Base-by-base conservation (phyloP, 1,139 yeast species). In the Lodderomyces beijingensis region DNA sequence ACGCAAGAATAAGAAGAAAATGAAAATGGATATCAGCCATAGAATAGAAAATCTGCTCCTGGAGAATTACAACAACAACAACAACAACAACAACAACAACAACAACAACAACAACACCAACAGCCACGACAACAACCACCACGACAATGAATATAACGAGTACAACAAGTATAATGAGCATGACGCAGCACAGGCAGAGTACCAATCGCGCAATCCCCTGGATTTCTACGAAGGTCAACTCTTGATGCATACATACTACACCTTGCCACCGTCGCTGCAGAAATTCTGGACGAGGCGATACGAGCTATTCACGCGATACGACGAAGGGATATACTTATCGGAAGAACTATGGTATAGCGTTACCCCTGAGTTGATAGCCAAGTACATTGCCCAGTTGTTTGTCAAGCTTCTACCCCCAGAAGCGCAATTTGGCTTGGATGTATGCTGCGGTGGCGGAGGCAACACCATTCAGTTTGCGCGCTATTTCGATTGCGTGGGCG, bases 381-480 rank as follows among this genome's bases (percentile, higher is more conserved):
- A 61, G 16, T 77, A 77, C 46, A 58, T 77, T 0, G 89, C 96
- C 0, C 62, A 66, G 31, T 69, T 81, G 37, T 57, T 81, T 15
- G 55, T 46, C 28, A 35, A 46, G 8, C 38, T 62, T 10, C 36
- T 66, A 3, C 61, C 88, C 0, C 59, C 88, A 0, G 49, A 65
- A 0, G 71, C 79, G 1, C 48, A 50, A 2, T 56, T 62, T 1
- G 51, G 74, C 0, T 48, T 79, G 34, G 98, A 91, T 51, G 72
- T 87, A 4, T 89, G 89, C 50, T 84, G 96, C 44, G 99, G 99
- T 0, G 97, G 94, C 2, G 98, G 96, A 0, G 98, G 98, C 0
- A 91, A 91, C 51, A 65, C 88, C 1, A 85, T 88, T 26, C 96
- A 87, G 46, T 79, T 91, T 56, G 89, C 91, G 1, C 53, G 63